Percentiles rank a stretch among this genome's conserved stretches.
phyloP scores from a whole-genome alignment of 2,329 filamentous ascomycete species.

The Xylariomycetidae sp. region DNA sequence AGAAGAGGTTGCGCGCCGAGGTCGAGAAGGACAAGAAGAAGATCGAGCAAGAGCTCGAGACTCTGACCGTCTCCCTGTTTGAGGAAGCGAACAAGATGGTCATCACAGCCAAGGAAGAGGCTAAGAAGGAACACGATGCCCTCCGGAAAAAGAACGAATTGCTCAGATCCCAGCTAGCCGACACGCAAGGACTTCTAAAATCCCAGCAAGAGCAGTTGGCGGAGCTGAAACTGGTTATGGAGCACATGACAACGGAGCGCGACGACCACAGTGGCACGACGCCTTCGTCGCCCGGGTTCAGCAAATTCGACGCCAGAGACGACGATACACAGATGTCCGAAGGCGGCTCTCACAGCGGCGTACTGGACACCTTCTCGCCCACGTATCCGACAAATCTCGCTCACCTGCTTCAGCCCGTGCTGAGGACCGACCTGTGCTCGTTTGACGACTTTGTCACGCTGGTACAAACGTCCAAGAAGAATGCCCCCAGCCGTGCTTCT shows the following conservation, averaged over 20 bases:
- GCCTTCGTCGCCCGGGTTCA: slow-evolving; percentile 75
- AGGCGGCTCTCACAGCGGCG: slow-evolving; percentile 29
- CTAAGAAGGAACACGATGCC: slow-evolving; percentile 76
- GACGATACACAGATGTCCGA: slow-evolving; percentile 36
- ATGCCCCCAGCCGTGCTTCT: slow-evolving; percentile 60
- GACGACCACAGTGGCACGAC: slow-evolving; percentile 72
- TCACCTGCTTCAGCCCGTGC: slow-evolving; percentile 76
- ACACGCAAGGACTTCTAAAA: slow-evolving; percentile 78
- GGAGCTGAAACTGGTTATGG: slow-evolving; percentile 89
- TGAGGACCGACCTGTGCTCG: slow-evolving; percentile 74
- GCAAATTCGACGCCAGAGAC: slow-evolving; percentile 59
- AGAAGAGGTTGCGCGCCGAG: slow-evolving; percentile 59
- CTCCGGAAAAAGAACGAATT: slow-evolving; percentile 84
- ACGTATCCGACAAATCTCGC: slow-evolving; percentile 68
- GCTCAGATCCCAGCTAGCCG: slow-evolving; percentile 75
- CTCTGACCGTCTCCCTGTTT: slow-evolving; percentile 86
- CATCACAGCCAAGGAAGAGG: slow-evolving; percentile 82
- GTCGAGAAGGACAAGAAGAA: slow-evolving; percentile 77
- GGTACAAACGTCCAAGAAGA: slow-evolving; percentile 60
- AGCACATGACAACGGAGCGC: slow-evolving; percentile 70
- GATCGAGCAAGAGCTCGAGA: slow-evolving; percentile 90
- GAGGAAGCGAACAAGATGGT: slow-evolving; percentile 99
- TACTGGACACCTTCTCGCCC: slow-evolving; percentile 43
- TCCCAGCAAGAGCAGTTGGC: slow-evolving; percentile 91
- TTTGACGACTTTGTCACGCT: slow-evolving; percentile 84